Conservation (phyloP, 1,284 basidiomycete genomes). For the Porodaedalea pini region DNA sequence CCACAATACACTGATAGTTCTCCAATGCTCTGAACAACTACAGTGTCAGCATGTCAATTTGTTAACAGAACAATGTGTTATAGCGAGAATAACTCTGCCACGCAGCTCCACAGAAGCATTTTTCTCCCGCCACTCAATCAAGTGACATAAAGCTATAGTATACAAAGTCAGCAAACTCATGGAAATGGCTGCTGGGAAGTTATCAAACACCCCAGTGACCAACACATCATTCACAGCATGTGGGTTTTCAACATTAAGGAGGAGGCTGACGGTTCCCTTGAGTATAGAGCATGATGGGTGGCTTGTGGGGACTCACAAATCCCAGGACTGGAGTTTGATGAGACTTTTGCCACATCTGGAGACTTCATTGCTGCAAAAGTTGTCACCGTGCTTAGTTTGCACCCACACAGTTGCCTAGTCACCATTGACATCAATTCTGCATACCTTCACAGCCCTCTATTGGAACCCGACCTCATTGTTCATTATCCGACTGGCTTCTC, state of each 20-base stretch:
- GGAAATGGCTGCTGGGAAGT: background rate
- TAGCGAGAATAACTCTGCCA: too few species aligned
- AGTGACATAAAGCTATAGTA: background rate
- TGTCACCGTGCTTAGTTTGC: background rate
- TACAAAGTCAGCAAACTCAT: background rate
- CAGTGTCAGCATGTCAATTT: too few species aligned
- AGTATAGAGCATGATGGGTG: slow-evolving; percentile 23
- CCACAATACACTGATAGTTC: too few species aligned
- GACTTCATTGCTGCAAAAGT: too few species aligned
- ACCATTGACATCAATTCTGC: background rate
- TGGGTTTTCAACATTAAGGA: slow-evolving; percentile 26
- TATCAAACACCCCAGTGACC: background rate
- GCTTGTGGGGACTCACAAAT: slow-evolving; percentile 29
- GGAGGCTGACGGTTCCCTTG: slow-evolving; percentile 22
- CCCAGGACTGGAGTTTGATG: too few species aligned
- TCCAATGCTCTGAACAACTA: too few species aligned
- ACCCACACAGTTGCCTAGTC: background rate
- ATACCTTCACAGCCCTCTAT: background rate
- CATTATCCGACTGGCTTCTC: background rate
- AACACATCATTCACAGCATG: background rate
- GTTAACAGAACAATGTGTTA: too few species aligned
- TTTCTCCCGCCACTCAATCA: background rate
- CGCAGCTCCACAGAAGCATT: background rate
- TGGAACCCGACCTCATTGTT: background rate
- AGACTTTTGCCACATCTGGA: too few species aligned